Conservation (phyloP, 2,329 filamentous ascomycete genomes). For the Pseudocercospora musae region DNA sequence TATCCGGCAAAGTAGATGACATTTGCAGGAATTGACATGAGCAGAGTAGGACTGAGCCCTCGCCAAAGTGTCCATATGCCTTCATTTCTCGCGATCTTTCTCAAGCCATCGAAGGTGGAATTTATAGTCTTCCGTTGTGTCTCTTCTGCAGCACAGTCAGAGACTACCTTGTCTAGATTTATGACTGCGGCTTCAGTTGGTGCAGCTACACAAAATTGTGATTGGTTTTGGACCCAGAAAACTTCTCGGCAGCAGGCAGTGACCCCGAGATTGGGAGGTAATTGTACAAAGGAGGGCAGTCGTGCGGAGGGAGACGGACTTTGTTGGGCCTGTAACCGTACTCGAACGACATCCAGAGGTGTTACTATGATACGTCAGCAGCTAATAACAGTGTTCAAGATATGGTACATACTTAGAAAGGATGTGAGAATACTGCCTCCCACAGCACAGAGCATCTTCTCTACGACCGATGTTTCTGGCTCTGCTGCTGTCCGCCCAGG, state of each 20-base stretch:
- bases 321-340: constrained; percentile 85
- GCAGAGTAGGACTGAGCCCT: constrained; percentile 85
- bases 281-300: constrained; percentile 58
- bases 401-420: constrained; percentile 64
- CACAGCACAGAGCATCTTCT: constrained; percentile 94
- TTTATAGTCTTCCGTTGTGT: constrained; percentile 78
- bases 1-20: constrained; percentile 99
- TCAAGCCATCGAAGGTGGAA: constrained; percentile 85
- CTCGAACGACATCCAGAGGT: constrained; percentile 92
- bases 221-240: constrained; percentile 88
- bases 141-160: constrained; percentile 83
- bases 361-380: constrained; percentile 61
- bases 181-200: constrained; percentile 41
- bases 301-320: constrained; percentile 52
- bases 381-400: background rate
- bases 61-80: constrained; percentile 84
- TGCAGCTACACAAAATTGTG: constrained; percentile 71
- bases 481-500: constrained; percentile 24
- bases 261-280: constrained; percentile 82
- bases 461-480: constrained; percentile 71
- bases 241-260: constrained; percentile 95
- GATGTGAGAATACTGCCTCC: constrained; percentile 88
- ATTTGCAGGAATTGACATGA: constrained; percentile 92
- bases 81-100: constrained; percentile 93
- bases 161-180: constrained; percentile 39